A percentile compares a stretch with the other conserved stretches of the same genome.
Conservation (phyloP, 139 green algal genomes). For the Volvox africanus region DNA sequence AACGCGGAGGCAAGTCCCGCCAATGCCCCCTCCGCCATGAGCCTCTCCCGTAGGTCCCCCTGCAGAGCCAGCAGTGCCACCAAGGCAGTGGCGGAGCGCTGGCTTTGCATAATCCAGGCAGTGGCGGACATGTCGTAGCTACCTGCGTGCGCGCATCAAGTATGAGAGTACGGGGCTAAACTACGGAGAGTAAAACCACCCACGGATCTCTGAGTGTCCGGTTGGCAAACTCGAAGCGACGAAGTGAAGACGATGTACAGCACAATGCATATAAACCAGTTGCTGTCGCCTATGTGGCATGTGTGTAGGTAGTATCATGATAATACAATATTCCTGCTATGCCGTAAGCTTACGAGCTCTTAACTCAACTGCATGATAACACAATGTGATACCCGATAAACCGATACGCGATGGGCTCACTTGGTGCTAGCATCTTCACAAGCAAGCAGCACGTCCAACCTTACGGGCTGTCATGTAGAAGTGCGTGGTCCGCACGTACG, state of each 20-base stretch:
- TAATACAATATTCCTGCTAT: no score
- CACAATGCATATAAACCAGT: not conserved
- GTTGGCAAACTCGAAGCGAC: not conserved
- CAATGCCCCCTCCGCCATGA: not conserved
- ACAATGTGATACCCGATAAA: not conserved
- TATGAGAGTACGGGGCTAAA: not conserved
- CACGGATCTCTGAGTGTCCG: no score
- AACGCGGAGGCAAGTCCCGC: not conserved
- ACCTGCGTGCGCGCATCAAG: not conserved
- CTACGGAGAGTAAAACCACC: not conserved
- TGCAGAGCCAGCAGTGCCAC: slow-evolving; percentile 26
- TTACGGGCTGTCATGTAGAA: no score
- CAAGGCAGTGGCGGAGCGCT: not conserved
- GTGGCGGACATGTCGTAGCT: not conserved
- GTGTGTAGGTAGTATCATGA: no score
- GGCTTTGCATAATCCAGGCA: slow-evolving; percentile 5
- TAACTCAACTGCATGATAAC: not conserved
- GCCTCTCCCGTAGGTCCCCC: not conserved
- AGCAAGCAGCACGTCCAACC: not conserved
- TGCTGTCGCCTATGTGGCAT: not conserved
- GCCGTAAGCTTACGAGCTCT: no score
- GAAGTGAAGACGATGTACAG: not conserved
- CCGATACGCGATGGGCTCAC: not conserved
- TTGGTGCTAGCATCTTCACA: not conserved
- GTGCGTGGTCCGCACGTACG: not conserved